These are phyloP conservation scores for Aspergillus transmontanensis DNA, from an alignment of 2,329 filamentous ascomycete species.

Conservation along the genomic window DNA sequence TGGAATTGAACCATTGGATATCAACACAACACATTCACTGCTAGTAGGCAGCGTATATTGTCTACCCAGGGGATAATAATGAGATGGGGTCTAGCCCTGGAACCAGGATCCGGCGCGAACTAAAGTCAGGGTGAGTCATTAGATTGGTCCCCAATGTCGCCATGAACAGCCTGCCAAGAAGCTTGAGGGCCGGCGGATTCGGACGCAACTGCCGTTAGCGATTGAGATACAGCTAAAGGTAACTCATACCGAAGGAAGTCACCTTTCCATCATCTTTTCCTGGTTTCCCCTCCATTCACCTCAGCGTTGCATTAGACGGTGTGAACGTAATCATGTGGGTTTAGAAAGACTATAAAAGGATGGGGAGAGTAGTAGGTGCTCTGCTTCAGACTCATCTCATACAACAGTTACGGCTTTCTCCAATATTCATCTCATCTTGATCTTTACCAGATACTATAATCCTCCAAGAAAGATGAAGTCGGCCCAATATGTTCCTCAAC, in stretches of 20 bases:
- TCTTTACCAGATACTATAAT: neutral
- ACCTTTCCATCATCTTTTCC: neutral
- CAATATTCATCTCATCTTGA: neutral
- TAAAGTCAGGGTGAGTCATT: neutral
- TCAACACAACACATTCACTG: neutral
- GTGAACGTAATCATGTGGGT: neutral
- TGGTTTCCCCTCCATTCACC: neutral
- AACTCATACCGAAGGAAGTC: neutral
- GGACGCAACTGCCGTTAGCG: neutral
- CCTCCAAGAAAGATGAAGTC: neutral
- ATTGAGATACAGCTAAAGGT: neutral
- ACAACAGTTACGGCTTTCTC: neutral
- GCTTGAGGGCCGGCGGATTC: neutral
- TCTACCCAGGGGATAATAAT: neutral
- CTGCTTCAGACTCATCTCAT: neutral
- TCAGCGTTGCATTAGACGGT: neutral
- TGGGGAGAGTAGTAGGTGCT: neutral
- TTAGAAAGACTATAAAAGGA: neutral
- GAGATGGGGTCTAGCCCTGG: neutral
- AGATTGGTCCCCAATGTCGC: neutral
- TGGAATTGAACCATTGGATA: neutral
- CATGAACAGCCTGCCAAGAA: neutral
- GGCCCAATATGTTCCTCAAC: neutral
- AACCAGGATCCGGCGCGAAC: neutral
- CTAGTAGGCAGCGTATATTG: neutral